These are phyloP conservation scores for Blastocystis sp. DNA, from an alignment of 352 stramenopile species.

Conservation along the genomic window DNA sequence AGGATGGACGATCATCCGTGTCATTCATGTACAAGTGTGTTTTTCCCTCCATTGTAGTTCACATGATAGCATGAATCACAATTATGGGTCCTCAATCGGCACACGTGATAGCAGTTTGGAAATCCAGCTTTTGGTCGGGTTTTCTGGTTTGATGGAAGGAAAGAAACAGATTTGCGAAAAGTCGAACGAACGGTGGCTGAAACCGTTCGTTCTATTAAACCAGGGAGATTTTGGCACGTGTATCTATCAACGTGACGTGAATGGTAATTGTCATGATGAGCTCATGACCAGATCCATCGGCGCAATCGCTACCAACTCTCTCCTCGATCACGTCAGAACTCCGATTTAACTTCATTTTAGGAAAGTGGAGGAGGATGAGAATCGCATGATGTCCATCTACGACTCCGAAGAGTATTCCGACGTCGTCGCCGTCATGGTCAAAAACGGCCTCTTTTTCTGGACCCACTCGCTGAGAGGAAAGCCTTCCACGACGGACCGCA, in stretches of 20 bases:
- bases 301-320: too few relatives aligned
- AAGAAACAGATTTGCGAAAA: not conserved
- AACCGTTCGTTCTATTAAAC: not conserved
- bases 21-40: not conserved
- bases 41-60: not conserved
- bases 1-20: too few relatives aligned
- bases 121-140: not conserved
- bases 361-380: too few relatives aligned
- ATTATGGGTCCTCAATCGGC: not conserved
- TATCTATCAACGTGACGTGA: not conserved
- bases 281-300: too few relatives aligned
- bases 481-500: too few relatives aligned
- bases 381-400: too few relatives aligned
- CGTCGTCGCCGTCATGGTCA: too few relatives aligned
- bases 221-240: not conserved
- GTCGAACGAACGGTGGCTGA: not conserved
- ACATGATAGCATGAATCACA: not conserved
- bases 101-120: not conserved
- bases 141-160: not conserved
- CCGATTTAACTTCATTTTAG: too few relatives aligned
- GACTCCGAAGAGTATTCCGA: too few relatives aligned
- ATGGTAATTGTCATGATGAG: not conserved
- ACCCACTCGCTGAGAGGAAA: too few relatives aligned
- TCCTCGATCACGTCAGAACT: too few relatives aligned
- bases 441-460: too few relatives aligned